Evolutionary conservation across 1,139 yeast species (phyloP).

Genomic region (Sugiyamaella pinicola): DNA sequence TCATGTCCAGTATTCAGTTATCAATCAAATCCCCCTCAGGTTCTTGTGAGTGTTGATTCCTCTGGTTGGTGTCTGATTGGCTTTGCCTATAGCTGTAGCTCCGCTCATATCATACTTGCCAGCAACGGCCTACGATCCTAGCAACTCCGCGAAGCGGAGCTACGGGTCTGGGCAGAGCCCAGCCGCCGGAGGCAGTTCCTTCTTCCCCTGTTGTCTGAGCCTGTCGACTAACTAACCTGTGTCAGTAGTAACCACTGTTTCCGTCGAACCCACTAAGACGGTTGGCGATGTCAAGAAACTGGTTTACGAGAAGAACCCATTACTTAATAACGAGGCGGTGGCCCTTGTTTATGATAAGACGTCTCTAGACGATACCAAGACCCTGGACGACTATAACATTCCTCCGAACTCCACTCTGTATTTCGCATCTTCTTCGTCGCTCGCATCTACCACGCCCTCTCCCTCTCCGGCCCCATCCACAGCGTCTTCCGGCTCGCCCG

Average conservation of each 20-base stretch:
- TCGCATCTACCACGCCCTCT: constrained; percentile 18
- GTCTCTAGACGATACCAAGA: constrained; percentile 78
- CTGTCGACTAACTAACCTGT: not conserved
- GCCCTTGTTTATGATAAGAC: constrained; percentile 50
- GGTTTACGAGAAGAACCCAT: constrained; percentile 32
- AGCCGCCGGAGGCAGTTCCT: no score
- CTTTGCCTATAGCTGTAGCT: no score
- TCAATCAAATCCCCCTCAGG: constrained; percentile 15
- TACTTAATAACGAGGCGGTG: constrained; percentile 13
- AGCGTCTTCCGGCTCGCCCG: constrained; percentile 22
- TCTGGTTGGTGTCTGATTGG: not conserved
- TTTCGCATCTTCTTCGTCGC: constrained; percentile 44
- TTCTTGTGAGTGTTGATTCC: constrained; percentile 14
- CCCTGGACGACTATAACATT: constrained; percentile 77
- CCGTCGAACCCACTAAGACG: constrained; percentile 36
- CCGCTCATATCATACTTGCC: no score
- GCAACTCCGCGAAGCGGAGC: no score
- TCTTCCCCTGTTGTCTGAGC: no score
- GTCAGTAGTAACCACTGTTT: constrained; percentile 27
- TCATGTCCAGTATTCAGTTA: constrained; percentile 16
- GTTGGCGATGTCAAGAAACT: constrained; percentile 40
- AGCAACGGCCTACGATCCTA: no score
- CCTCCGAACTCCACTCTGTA: constrained; percentile 76
- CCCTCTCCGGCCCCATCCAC: constrained; percentile 20
- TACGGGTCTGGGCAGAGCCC: no score